Percentiles rank a stretch among this genome's conserved stretches.
Evolutionary conservation across 192 early-diverging fungal genomes (phyloP).

Genomic region (Gamsiella multidivaricata): DNA sequence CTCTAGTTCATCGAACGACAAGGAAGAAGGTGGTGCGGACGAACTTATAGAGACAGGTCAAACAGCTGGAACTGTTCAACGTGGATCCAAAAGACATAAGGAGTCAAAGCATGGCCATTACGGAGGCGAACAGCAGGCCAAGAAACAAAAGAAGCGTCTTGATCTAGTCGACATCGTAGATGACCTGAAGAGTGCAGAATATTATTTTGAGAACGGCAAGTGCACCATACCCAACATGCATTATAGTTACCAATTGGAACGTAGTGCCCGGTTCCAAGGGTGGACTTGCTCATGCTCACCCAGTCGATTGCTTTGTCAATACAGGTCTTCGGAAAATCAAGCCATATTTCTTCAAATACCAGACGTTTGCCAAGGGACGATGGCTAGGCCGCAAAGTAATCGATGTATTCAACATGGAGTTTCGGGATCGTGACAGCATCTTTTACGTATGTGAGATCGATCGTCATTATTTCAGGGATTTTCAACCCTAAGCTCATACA

Average conservation of each 20-base stretch:
- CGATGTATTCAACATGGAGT: conserved; percentile 89
- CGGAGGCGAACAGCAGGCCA: conserved; percentile 19
- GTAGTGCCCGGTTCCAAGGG: not conserved
- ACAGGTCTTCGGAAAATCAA: conserved; percentile 81
- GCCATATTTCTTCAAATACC: conserved; percentile 87
- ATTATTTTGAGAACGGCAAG: conserved; percentile 71
- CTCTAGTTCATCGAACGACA: not conserved
- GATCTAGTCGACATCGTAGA: conserved; percentile 45
- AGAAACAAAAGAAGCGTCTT: conserved; percentile 51
- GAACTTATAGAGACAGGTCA: not conserved
- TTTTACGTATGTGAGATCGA: conserved; percentile 79
- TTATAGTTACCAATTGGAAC: not conserved
- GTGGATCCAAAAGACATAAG: conserved; percentile 37
- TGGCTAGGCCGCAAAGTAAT: conserved; percentile 84
- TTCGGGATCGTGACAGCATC: conserved; percentile 78
- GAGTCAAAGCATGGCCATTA: conserved; percentile 48
- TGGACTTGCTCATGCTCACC: not conserved
- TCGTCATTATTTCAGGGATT: not conserved
- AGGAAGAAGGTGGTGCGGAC: not conserved
- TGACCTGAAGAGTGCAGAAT: conserved; percentile 60
- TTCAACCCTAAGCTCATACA: no score
- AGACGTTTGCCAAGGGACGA: conserved; percentile 88
- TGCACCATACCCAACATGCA: not conserved
- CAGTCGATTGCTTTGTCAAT: no score
- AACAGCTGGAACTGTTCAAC: not conserved